Conservation (phyloP, 2,329 filamentous ascomycete species). For the Xylaria sp. region DNA sequence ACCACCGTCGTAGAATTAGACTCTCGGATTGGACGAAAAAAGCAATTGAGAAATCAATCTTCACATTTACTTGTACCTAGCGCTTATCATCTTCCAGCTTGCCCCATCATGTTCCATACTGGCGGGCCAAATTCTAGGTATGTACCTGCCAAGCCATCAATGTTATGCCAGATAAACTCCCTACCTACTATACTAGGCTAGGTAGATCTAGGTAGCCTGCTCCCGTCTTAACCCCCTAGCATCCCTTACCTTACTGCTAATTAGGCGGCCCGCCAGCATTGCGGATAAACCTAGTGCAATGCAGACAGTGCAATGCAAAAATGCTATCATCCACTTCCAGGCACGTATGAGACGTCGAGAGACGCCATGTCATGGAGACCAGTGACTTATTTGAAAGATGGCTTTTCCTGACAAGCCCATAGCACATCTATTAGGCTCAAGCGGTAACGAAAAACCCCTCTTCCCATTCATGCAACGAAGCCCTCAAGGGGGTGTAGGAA, state of each 20-base stretch:
- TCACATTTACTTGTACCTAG: background rate
- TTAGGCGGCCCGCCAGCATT: too few relatives aligned
- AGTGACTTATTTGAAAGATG: constrained; percentile 48
- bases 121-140: constrained; percentile 13
- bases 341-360: constrained; percentile 13
- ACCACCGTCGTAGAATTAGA: background rate
- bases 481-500: background rate
- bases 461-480: background rate
- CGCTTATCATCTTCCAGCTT: constrained; percentile 19
- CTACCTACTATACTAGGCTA: too few relatives aligned
- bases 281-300: background rate
- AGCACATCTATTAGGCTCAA: constrained; percentile 68
- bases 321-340: background rate
- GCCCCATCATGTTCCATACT: constrained; percentile 21
- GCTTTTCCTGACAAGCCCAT: constrained; percentile 59
- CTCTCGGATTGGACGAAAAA: constrained; percentile 18
- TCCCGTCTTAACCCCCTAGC: background rate
- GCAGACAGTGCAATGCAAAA: background rate
- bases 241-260: background rate
- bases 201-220: background rate
- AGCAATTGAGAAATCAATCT: constrained; percentile 6
- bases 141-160: background rate
- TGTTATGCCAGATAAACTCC: too few relatives aligned
- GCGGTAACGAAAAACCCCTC: constrained; percentile 56
- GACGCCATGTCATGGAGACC: constrained; percentile 42